Evolutionary conservation across 495 filamentous ascomycete species (phyloP), one percentile per base, ranked within the genome.

Genomic region (Daldinia grandis): DNA sequence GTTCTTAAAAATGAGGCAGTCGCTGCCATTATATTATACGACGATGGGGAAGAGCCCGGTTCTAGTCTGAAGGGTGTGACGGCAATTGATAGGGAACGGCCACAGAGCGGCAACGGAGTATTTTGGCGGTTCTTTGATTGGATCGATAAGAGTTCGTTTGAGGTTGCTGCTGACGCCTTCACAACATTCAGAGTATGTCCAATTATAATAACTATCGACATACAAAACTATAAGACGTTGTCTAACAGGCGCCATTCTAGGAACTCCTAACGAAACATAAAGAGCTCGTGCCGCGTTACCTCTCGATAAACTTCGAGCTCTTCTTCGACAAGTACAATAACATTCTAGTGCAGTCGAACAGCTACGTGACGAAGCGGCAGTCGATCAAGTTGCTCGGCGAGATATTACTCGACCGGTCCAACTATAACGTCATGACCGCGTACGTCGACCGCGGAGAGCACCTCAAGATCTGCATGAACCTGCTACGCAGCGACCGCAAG

Each of bases 121-220:
- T 98, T 99, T 76, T 99, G 96, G 96, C 87, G 85, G n/a, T 98
- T 98, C 80, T 99, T 99, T 75, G 87, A 92, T 53, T 99, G 94
- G 92, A 97, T 99, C 62, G 93, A 98, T 77, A 89, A 91, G 74
- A 90, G 93, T 66, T 93, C 90, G 17, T 99, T 99, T 78, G 96
- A 99, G 82, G 91, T 98, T 64, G 94, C 93, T 73, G 94, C 96
- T 31, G 96, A 98, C 82, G 94, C 96, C 1, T 99, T 98, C 74
- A 95, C 92, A 40, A 98, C 95, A 6, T 99, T 99, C 79, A 85
- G 95, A 79, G 94, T 97, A 84, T 70, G 88, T 58, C 66, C 9
- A 47, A 21, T 10, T 21, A 21, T 47, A 47, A 3, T 19, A n/a
- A n/a, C n/a, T n/a, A 21, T 21, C 3, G 54, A 24, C 28, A 21